phyloP scores from a whole-genome alignment of 2,329 filamentous ascomycete species.

The Monilinia fructigena region DNA sequence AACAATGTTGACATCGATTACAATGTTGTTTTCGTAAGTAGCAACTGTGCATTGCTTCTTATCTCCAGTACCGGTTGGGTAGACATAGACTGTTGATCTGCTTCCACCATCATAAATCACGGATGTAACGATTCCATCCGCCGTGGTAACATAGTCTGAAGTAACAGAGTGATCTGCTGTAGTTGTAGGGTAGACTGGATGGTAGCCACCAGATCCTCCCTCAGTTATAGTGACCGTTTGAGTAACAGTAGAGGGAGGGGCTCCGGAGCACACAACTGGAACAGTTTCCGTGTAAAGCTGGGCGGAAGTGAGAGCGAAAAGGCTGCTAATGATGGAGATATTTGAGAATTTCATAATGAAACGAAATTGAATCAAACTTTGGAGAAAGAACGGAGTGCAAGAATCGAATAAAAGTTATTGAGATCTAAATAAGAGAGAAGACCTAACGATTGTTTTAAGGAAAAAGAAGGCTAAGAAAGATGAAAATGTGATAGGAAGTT shows the following conservation, averaged over 20 bases:
- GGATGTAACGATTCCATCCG: neutral
- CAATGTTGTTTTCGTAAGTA: slow-evolving; percentile 25
- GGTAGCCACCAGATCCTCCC: neutral
- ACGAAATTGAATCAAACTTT: neutral
- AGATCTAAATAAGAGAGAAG: neutral
- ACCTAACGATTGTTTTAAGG: slow-evolving; percentile 11
- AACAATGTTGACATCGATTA: slow-evolving; percentile 24
- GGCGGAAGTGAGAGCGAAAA: slow-evolving; percentile 28
- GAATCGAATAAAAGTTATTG: neutral
- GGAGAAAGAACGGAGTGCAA: neutral
- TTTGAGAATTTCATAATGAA: slow-evolving; percentile 33
- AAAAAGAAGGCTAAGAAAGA: neutral
- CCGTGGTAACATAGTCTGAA: neutral
- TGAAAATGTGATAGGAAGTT: slow-evolving; percentile 7
- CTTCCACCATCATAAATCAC: slow-evolving; percentile 14
- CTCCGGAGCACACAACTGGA: neutral
- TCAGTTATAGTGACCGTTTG: slow-evolving; percentile 1
- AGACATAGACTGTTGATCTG: slow-evolving; percentile 27
- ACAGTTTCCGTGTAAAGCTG: slow-evolving; percentile 19
- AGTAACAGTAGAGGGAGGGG: neutral
- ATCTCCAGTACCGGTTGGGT: slow-evolving; percentile 25
- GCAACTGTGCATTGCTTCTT: slow-evolving; percentile 28
- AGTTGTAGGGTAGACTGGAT: neutral
- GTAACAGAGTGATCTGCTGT: neutral
- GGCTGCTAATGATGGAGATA: slow-evolving; percentile 23